Base-by-base conservation (phyloP, 2,329 filamentous ascomycete species). In the Colletotrichum horii region DNA sequence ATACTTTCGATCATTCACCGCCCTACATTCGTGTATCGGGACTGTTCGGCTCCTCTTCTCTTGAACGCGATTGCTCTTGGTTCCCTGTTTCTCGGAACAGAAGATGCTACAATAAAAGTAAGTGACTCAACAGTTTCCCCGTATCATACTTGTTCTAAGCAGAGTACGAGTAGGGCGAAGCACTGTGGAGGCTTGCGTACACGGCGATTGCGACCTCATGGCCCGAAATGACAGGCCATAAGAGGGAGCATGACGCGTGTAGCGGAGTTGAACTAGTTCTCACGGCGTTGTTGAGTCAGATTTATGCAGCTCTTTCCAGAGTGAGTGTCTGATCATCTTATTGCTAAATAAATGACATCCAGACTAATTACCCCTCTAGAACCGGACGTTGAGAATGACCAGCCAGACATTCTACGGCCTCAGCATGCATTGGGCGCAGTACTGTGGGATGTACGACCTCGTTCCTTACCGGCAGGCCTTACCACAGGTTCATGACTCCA, bases 391-490 rank as follows among this genome's bases (percentile, higher is more conserved):
- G 19, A 60, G 66, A 30, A 69, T 69, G 66, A 69, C 66, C 1
- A 69, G 66, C 24, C 66, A 69, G n/a, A 69, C 66, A 4, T 69
- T 69, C 12, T 69, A 69, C 8, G 66, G 66, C 15, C 32, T 69
- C n/a, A 69, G 66, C 4, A 69, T 69, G 66, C 66, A 69, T 22
- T 69, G 66, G 66, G 66, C 66, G 2, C 66, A 69, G 30, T 69
- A 69, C 12, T 60, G 66, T 36, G 66, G 66, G 3, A 69, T 69
- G 66, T 69, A 69, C 3, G 66, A 69, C 24, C 24, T 61, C 15
- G 15, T 26, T 5, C 65, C 65, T 6, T 30, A 30, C 48, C 48
- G 65, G n/a, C 28, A 30, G 5, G 2, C 58, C 16, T 14, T 69
- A 3, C 66, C 66, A 8, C 66, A 55, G 14, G 0, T 1, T 5